phyloP scores from a whole-genome alignment of 2,329 filamentous ascomycete genomes.

The Biscogniauxia mediterranea region DNA sequence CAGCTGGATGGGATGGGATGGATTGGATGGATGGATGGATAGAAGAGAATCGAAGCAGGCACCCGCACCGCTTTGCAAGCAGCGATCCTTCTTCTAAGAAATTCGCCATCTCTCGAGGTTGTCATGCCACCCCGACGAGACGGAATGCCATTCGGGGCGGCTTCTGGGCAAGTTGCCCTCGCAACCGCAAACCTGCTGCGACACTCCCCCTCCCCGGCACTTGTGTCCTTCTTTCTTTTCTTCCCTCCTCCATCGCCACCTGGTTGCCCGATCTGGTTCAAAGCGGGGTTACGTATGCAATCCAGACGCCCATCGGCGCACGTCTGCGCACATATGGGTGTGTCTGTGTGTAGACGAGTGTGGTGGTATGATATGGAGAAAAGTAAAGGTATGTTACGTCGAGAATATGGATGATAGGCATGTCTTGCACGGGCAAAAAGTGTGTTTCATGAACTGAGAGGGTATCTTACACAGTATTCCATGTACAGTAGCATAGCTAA shows the following conservation, averaged over 20 bases:
- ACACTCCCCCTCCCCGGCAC: not conserved
- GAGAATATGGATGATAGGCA: not conserved
- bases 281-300: not conserved
- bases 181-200: not conserved
- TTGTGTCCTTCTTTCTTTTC: not conserved
- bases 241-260: not conserved
- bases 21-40: no score
- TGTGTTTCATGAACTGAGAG: not conserved
- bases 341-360: not conserved
- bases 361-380: not conserved
- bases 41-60: not conserved
- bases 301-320: not conserved
- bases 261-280: not conserved
- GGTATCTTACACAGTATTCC: not conserved
- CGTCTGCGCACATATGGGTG: not conserved
- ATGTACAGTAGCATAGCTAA: not conserved
- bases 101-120: not conserved
- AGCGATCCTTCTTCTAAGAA: not conserved
- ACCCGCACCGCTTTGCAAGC: not conserved
- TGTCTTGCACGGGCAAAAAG: not conserved
- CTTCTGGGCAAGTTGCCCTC: not conserved
- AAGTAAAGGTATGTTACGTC: not conserved
- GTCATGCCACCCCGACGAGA: not conserved
- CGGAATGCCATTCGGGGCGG: not conserved
- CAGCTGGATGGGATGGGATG: not conserved